Conservation (phyloP, 2,329 filamentous ascomycete genomes). For the Aspergillus quadrilineatus region DNA sequence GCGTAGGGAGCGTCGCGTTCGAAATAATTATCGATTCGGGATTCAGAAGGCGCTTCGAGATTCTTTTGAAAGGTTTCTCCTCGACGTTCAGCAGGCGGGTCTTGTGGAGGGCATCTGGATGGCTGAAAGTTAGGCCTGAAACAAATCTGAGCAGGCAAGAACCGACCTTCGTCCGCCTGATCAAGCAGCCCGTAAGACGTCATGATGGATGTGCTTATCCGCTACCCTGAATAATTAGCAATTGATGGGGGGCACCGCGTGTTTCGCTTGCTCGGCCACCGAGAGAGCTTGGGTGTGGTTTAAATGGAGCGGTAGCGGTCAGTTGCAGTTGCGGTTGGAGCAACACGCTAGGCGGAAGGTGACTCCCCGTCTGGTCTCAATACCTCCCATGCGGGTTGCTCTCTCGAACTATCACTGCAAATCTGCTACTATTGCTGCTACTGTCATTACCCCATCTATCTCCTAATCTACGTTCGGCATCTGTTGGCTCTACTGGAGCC, state of each 20-base stretch:
- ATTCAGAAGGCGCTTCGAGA: slow-evolving; percentile 75
- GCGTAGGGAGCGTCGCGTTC: slow-evolving; percentile 60
- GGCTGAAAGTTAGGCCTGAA: slow-evolving; percentile 19
- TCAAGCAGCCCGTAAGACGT: slow-evolving; percentile 66
- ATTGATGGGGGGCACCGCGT: neutral
- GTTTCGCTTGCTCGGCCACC: slow-evolving; percentile 17
- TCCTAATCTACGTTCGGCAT: neutral
- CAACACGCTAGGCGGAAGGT: slow-evolving; percentile 12
- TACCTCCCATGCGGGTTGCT: slow-evolving; percentile 6
- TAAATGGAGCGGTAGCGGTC: slow-evolving; percentile 19
- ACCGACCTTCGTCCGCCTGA: slow-evolving; percentile 59
- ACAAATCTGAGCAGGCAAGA: slow-evolving; percentile 11
- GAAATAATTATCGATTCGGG: slow-evolving; percentile 63
- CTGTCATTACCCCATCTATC: neutral
- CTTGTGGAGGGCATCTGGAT: slow-evolving; percentile 76
- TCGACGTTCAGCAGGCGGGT: slow-evolving; percentile 83
- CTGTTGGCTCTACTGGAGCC: neutral
- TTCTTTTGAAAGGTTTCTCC: slow-evolving; percentile 85
- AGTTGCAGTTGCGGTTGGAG: neutral
- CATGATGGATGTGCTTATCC: slow-evolving; percentile 40
- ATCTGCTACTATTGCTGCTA: slow-evolving; percentile 8
- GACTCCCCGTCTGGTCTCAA: slow-evolving; percentile 1
- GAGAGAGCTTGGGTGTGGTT: slow-evolving; percentile 12
- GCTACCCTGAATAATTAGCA: neutral
- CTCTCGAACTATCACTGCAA: slow-evolving; percentile 8